These are phyloP conservation scores for Melanogaster broomeanus DNA, from an alignment of 768 basidiomycete species.

Conservation along the genomic window DNA sequence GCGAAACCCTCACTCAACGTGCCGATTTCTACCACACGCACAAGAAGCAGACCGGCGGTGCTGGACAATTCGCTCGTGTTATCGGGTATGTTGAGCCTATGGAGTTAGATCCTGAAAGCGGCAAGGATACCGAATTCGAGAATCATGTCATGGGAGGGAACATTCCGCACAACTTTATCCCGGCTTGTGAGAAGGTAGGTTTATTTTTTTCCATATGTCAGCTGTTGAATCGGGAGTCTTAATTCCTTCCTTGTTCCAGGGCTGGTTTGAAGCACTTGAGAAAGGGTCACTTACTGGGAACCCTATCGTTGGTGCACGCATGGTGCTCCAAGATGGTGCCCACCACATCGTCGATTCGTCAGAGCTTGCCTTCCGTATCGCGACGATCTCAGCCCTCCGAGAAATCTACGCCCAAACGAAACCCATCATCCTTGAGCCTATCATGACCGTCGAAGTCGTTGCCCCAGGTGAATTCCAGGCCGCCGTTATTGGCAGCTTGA, in stretches of 20 bases:
- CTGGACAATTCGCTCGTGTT: conserved; percentile 95
- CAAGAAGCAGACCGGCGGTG: conserved; percentile 98
- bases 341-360: conserved; percentile 96
- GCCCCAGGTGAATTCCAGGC: conserved; percentile 97
- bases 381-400: conserved; percentile 89
- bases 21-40: conserved; percentile 89
- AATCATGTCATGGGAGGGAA: conserved; percentile 90
- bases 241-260: conserved; percentile 45
- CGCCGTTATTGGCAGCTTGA: conserved; percentile 91
- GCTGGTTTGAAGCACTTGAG: conserved; percentile 92
- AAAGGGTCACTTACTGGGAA: conserved; percentile 91
- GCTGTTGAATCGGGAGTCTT: neutral
- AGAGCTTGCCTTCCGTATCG: conserved; percentile 91
- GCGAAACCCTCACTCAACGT: conserved; percentile 87
- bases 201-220: neutral
- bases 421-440: conserved; percentile 91
- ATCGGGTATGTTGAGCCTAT: conserved; percentile 91
- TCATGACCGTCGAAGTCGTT: conserved; percentile 98
- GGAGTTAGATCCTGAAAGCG: conserved; percentile 69
- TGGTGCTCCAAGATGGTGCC: conserved; percentile 89
- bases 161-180: conserved; percentile 89
- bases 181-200: conserved; percentile 88
- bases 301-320: conserved; percentile 78
- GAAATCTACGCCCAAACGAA: conserved; percentile 79
- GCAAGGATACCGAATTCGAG: conserved; percentile 84